Conservation (phyloP, 2,329 filamentous ascomycete species). For the Trichoderma arundinaceum region DNA sequence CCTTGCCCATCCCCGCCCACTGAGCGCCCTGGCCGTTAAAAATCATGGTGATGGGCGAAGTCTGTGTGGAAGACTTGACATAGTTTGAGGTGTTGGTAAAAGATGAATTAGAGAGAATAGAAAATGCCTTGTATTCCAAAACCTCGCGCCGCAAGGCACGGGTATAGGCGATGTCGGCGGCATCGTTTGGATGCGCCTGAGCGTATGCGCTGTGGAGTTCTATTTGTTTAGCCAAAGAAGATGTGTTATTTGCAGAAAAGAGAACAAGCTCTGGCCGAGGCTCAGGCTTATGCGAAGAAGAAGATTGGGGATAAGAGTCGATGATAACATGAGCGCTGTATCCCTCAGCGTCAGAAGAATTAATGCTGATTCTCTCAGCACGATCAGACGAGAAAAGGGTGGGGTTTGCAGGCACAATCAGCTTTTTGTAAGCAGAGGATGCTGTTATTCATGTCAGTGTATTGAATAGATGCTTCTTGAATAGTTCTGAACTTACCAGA, state of each 20-base stretch:
- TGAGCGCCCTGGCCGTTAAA: conserved; percentile 54
- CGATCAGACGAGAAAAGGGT: conserved; percentile 45
- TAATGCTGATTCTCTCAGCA: conserved; percentile 39
- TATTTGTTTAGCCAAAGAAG: conserved; percentile 24
- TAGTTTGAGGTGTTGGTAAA: conserved; percentile 12
- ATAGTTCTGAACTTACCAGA: conserved; percentile 7
- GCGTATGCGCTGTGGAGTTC: conserved; percentile 41
- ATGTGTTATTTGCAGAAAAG: conserved; percentile 23
- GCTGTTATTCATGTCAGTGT: conserved; percentile 29
- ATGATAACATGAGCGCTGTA: conserved; percentile 46
- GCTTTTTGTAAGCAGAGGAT: conserved; percentile 37
- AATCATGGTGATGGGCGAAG: conserved; percentile 40
- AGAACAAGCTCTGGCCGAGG: conserved; percentile 22
- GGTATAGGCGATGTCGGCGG: conserved; percentile 24
- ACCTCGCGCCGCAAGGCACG: conserved; percentile 14
- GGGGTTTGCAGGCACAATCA: conserved; percentile 43
- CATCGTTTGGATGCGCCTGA: conserved; percentile 27
- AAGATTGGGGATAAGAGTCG: not conserved
- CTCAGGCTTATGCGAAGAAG: not conserved
- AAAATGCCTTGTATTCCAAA: conserved; percentile 16
- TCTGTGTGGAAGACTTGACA: not conserved
- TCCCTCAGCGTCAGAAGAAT: conserved; percentile 46
- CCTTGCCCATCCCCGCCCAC: conserved; percentile 50
- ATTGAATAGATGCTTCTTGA: not conserved
- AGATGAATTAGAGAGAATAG: conserved; percentile 32